Evolutionary conservation across 169 alveolate genomes (phyloP).

Genomic region (Eimeria falciformis): DNA sequence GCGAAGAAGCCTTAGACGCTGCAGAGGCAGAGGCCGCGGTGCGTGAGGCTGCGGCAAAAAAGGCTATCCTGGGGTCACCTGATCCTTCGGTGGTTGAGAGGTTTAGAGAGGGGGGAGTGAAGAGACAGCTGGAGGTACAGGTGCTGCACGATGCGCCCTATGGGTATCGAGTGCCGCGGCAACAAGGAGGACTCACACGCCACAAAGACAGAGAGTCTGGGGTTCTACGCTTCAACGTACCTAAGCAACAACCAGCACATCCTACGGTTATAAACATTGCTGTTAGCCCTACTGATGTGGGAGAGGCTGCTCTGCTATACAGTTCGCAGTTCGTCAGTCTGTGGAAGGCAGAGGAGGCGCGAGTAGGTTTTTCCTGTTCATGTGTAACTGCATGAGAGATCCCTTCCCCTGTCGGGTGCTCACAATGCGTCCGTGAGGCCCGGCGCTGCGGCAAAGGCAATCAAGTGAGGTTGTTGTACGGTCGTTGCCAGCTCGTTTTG

Average conservation of each 20-base stretch:
- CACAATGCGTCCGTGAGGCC: too few relatives aligned
- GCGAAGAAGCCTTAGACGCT: not conserved
- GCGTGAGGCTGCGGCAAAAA: not conserved
- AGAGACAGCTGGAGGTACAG: not conserved
- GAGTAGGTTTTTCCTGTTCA: slow-evolving; percentile 13
- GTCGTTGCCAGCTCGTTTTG: too few relatives aligned
- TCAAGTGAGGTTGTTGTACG: too few relatives aligned
- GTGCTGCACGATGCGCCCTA: slow-evolving; percentile 34
- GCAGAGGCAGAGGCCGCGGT: not conserved
- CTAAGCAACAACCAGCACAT: slow-evolving; percentile 4
- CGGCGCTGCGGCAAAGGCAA: too few relatives aligned
- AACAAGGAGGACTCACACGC: not conserved
- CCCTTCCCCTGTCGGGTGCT: too few relatives aligned
- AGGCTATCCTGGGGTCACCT: not conserved
- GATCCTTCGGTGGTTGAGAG: not conserved
- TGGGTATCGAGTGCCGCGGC: not conserved
- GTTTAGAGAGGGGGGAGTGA: slow-evolving; percentile 33
- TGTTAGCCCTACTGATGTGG: slow-evolving; percentile 1
- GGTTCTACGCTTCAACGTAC: not conserved
- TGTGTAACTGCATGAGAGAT: too few relatives aligned
- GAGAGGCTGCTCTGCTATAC: slow-evolving; percentile 38
- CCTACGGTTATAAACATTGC: slow-evolving; percentile 27
- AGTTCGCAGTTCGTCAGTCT: not conserved
- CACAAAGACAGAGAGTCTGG: not conserved
- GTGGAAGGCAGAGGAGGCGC: slow-evolving; percentile 56